phyloP scores from a whole-genome alignment of 371 early-diverging fungal genomes.

The Mortierella sp. region DNA sequence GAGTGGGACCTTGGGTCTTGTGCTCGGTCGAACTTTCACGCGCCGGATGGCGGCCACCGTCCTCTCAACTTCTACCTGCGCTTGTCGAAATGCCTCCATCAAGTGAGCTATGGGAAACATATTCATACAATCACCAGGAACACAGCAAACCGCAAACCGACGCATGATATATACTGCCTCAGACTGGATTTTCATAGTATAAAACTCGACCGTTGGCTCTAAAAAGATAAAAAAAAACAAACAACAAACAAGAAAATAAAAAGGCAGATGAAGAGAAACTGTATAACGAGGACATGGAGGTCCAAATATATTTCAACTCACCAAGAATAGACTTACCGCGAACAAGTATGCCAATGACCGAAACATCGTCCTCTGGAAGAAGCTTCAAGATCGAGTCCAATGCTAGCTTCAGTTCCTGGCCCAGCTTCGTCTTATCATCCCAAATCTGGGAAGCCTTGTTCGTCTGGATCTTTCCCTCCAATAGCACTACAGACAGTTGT shows the following conservation, averaged over 20 bases:
- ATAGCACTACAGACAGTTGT: no score
- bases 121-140: conserved; percentile 10
- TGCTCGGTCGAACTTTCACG: conserved; percentile 17
- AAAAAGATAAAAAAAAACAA: background rate
- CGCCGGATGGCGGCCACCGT: conserved; percentile 21
- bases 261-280: background rate
- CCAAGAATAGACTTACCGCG: conserved; percentile 12
- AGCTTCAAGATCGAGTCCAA: conserved; percentile 21
- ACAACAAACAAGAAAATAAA: background rate
- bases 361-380: conserved; percentile 17
- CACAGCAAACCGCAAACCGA: conserved; percentile 21
- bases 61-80: conserved; percentile 3
- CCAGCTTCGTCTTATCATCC: background rate
- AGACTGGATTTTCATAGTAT: conserved; percentile 11
- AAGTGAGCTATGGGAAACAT: conserved; percentile 10
- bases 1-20: conserved; percentile 22
- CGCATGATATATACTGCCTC: conserved; percentile 24
- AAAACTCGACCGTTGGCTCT: conserved; percentile 29
- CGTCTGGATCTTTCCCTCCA: no score
- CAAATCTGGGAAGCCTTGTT: no score
- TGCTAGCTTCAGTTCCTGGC: conserved; percentile 28
- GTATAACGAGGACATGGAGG: no score
- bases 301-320: background rate
- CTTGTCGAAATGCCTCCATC: conserved; percentile 30
- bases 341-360: conserved; percentile 24